Evolutionary conservation across 2,329 filamentous ascomycete genomes (phyloP), one percentile per base, ranked within the genome.

Genomic region (Colletotrichum sp.): DNA sequence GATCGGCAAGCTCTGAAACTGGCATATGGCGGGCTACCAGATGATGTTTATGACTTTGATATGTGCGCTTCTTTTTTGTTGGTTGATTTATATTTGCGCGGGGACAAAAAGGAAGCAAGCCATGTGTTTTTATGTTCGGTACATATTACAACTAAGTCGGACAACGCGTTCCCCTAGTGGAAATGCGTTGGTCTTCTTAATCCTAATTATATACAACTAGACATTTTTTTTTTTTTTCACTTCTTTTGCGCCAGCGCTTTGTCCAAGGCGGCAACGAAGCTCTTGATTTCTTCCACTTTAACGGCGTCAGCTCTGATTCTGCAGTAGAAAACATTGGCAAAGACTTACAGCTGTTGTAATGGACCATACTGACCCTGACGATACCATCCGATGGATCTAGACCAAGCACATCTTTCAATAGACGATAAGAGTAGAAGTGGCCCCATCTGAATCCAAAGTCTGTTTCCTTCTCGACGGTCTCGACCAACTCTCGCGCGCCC

Each of bases 331-430:
- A 24, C 13, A 15, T 4, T 52, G 62, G 28, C 15, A 6, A 6
- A 26, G 39, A 88, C 90, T 86, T 80, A 92, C 90, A 81, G 4
- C 92, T 94, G 79, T 95, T 95, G 81, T 95, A 95, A 83, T 95
- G 93, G 71, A 93, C 89, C 87, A 95, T 88, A 79, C 92, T 94
- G n/a, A 95, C 91, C 77, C 94, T 88, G 6, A 94, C 88, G 10
- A 95, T 90, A 0, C 93, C 94, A 78, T 94, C 81, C 2, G 71
- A 89, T 10, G 89, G 86, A 1, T 86, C 88, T 66, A 94, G 83
- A 0, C 88, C 88, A 48, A 95, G 81, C 0, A 94, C 84, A 3
- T 93, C 90, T 74, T 90, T 85, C 15, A 90, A 86, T 77, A 95
- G 81, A 18, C 93, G 85, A 79, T 93, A 90, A 15, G 90, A 92